Conservation (phyloP, 352 stramenopile species). For the Phytophthora fragariaefolia region DNA sequence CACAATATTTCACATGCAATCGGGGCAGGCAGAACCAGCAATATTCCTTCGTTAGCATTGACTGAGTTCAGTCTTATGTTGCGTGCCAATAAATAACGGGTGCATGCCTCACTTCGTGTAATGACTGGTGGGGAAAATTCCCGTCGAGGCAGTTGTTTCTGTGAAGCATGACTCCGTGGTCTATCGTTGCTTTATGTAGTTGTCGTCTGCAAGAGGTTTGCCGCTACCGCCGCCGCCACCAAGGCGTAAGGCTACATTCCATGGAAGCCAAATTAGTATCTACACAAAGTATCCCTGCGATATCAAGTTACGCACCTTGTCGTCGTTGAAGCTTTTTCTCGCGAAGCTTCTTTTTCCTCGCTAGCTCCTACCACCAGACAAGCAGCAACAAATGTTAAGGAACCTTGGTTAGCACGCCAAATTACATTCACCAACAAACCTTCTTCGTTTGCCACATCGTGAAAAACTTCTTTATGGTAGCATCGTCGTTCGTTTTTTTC, state of each 20-base stretch:
- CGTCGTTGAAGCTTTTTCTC: slow-evolving; percentile 75
- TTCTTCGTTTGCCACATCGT: slow-evolving; percentile 73
- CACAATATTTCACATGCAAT: not conserved
- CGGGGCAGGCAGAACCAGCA: not conserved
- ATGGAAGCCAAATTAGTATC: not conserved
- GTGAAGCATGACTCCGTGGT: slow-evolving; percentile 23
- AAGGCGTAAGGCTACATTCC: slow-evolving; percentile 29
- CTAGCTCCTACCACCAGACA: slow-evolving; percentile 49
- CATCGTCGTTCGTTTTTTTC: slow-evolving; percentile 51
- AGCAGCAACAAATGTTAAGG: not conserved
- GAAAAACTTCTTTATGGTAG: slow-evolving; percentile 62
- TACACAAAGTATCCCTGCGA: no score
- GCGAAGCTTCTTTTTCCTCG: slow-evolving; percentile 75
- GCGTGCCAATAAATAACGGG: slow-evolving; percentile 46
- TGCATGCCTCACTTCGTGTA: slow-evolving; percentile 10
- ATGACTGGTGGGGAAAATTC: slow-evolving; percentile 2
- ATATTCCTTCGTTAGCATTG: slow-evolving; percentile 18
- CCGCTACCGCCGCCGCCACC: slow-evolving; percentile 32
- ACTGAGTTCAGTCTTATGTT: slow-evolving; percentile 16
- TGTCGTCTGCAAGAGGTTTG: slow-evolving; percentile 31
- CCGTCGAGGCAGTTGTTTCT: slow-evolving; percentile 2
- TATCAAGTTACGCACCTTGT: slow-evolving; percentile 62
- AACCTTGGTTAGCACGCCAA: no score
- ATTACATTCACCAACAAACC: slow-evolving; percentile 36
- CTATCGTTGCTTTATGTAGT: slow-evolving; percentile 41